These are phyloP conservation scores for Septoria linicola DNA, from an alignment of 2,329 filamentous ascomycete species.

Conservation along the genomic window DNA sequence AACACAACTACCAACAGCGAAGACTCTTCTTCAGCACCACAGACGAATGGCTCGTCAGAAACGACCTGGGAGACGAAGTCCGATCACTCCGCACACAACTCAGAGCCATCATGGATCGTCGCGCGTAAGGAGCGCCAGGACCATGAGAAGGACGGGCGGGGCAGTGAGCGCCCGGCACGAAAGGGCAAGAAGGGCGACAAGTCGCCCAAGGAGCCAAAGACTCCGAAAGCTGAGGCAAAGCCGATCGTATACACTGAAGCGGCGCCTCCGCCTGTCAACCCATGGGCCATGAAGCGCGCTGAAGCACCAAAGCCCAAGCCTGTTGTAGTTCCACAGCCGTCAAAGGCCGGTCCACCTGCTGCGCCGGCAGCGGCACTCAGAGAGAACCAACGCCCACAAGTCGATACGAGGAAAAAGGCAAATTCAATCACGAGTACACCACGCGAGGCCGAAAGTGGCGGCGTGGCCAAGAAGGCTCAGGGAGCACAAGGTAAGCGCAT, in stretches of 20 bases:
- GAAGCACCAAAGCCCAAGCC: slow-evolving; percentile 61
- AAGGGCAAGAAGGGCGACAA: slow-evolving; percentile 27
- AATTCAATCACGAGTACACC: slow-evolving; percentile 24
- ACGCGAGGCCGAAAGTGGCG: slow-evolving; percentile 16
- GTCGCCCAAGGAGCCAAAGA: slow-evolving; percentile 28
- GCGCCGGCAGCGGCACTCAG: slow-evolving; percentile 17
- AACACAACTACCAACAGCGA: slow-evolving; percentile 63
- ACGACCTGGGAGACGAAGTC: slow-evolving; percentile 66
- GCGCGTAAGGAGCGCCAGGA: slow-evolving; percentile 39
- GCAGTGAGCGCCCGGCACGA: slow-evolving; percentile 14
- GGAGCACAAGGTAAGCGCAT: slow-evolving; percentile 27
- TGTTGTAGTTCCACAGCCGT: slow-evolving; percentile 19
- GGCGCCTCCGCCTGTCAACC: slow-evolving; percentile 77
- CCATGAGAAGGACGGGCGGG: slow-evolving; percentile 19
- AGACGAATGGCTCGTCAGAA: slow-evolving; percentile 58
- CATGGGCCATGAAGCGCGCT: slow-evolving; percentile 74
- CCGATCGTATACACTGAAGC: slow-evolving; percentile 72
- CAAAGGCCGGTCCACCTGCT: slow-evolving; percentile 19
- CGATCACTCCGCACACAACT: slow-evolving; percentile 61
- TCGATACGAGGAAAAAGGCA: slow-evolving; percentile 32
- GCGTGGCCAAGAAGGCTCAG: slow-evolving; percentile 25
- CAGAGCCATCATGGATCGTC: slow-evolving; percentile 64
- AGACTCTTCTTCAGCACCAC: slow-evolving; percentile 61
- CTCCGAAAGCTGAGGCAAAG: slow-evolving; percentile 40
- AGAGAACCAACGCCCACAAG: slow-evolving; percentile 33